phyloP scores from a whole-genome alignment of 106 monocot species.

The Hemerocallis citrina region DNA sequence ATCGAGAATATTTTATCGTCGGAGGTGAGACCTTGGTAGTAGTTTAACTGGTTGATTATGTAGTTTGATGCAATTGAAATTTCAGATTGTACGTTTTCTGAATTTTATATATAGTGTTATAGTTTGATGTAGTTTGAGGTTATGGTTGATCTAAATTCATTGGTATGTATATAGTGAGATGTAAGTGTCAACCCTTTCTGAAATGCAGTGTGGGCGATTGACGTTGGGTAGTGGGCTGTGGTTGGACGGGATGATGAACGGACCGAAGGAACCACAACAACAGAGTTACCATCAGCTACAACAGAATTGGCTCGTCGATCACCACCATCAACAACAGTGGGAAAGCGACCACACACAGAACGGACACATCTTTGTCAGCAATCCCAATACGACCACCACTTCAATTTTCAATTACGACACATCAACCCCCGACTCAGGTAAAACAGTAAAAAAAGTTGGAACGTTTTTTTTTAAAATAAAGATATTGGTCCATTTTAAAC shows the following conservation, averaged over 20 bases:
- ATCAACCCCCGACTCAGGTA: constrained; percentile 29
- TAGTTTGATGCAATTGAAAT: no score
- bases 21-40: constrained; percentile 61
- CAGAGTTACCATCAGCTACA: no score
- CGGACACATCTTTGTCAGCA: constrained; percentile 23
- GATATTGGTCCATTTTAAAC: no score
- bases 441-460: neutral
- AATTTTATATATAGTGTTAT: no score
- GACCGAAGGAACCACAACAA: neutral
- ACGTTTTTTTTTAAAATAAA: no score
- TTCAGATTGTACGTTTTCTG: no score
- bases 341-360: constrained; percentile 18
- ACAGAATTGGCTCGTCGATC: constrained; percentile 36
- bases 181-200: no score
- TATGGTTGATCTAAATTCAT: no score
- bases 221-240: neutral
- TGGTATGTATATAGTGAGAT: no score
- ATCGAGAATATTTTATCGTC: constrained; percentile 48
- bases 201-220: constrained; percentile 22
- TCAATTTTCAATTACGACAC: constrained; percentile 35
- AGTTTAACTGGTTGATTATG: no score
- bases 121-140: no score
- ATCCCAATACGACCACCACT: constrained; percentile 10
- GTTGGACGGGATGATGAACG: constrained; percentile 10
- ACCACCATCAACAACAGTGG: constrained; percentile 28